Conservation (phyloP, 2,329 filamentous ascomycete species). For the Trichophyton simii region DNA sequence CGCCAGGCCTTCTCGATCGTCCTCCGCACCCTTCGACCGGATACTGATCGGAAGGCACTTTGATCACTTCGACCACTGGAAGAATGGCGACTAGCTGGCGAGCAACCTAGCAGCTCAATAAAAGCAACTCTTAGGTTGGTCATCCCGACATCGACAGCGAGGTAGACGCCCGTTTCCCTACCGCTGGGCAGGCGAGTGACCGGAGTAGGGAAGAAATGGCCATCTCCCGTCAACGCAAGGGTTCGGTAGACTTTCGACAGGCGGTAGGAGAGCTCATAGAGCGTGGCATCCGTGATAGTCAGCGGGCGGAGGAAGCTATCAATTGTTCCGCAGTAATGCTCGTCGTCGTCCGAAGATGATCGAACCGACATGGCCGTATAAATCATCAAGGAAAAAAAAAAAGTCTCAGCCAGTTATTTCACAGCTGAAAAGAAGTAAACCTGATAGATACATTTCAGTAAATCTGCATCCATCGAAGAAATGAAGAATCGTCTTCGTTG, state of each 20-base stretch:
- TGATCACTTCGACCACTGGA: conserved; percentile 6
- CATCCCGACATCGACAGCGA: conserved; percentile 43
- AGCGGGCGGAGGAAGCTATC: conserved; percentile 9
- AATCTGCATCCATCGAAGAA: neutral
- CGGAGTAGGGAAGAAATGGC: conserved; percentile 33
- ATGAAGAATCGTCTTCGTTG: neutral
- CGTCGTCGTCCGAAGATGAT: neutral
- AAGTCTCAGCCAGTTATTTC: neutral
- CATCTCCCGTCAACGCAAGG: conserved; percentile 26
- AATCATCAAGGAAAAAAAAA: too few species aligned
- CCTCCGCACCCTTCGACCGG: conserved; percentile 41
- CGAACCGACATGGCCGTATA: neutral
- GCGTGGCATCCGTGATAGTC: conserved; percentile 11
- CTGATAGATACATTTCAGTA: neutral
- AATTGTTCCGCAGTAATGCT: neutral
- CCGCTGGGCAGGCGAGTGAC: conserved; percentile 34
- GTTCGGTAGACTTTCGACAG: conserved; percentile 26
- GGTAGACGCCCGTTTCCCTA: conserved; percentile 39
- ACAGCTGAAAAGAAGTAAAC: neutral
- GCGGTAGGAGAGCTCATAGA: conserved; percentile 27
- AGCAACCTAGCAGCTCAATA: conserved; percentile 35
- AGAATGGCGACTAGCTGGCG: conserved; percentile 7
- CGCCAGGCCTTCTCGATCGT: conserved; percentile 60
- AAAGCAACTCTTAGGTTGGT: conserved; percentile 42
- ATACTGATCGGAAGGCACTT: conserved; percentile 20